Evolutionary conservation across 129 eudicot genomes (phyloP), one percentile per base, ranked within the genome.

Genomic region (Solidago caesia): DNA sequence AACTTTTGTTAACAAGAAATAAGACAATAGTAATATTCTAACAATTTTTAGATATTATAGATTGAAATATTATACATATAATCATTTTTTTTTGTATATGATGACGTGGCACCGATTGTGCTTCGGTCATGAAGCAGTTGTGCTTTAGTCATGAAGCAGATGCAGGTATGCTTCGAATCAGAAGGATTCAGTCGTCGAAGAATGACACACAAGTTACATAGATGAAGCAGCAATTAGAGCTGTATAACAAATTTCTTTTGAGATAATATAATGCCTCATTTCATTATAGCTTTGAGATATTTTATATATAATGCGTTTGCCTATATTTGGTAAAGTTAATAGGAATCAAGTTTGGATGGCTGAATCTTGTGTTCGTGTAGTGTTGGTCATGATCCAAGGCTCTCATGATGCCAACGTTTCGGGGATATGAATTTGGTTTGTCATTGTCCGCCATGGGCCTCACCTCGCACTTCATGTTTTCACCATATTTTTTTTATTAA

Each of bases 351-450:
- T 47, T 48, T 48, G 71, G 62, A 66, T 44, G 57, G 66, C 14
- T 45, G 67, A 67, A 67, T 76, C 68, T 44, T 26, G 64, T 16
- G 79, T 64, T 52, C 14, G 44, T 67, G 59, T 44, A 8, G 64
- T 16, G 79, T 64, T 52, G 44, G 26, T 64, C 13, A 47, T 44
- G 73, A 76, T 76, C 73, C 61, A 77, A 59, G 70, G 70, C 63
- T 33, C 75, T 68, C 55, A 12, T 59, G 75, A 58, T 59, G 75
- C 81, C 75, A 69, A 77, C 64, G 39, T 21, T 77, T 26, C 60
- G 45, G 68, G 68, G 57, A 56, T 57, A 10, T 15, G 15, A 10
- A 43, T 52, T 52, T 55, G 4, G 5, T 12, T 48, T 63, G 71
- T 74, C 63, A 48, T 39, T 16, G 39, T 46, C 43, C 45, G 12